A percentile compares a stretch with the other conserved stretches of the same genome.
Conservation (phyloP, 139 green algal genomes). For the Closterium sp. region DNA sequence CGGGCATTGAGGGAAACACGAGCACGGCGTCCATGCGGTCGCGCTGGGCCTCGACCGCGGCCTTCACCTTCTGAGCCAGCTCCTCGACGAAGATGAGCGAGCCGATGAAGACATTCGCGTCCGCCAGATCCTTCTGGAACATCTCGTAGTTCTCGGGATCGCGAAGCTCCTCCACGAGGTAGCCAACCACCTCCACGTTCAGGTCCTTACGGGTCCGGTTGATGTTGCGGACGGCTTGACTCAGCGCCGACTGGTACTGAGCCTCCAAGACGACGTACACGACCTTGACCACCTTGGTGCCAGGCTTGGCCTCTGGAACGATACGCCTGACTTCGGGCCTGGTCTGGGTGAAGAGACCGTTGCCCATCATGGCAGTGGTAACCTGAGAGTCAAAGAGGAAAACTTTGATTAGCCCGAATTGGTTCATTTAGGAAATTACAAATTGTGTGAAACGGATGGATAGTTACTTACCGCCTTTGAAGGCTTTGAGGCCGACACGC, state of each 20-base stretch:
- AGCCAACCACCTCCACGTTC: conserved; percentile 94
- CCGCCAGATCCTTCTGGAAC: conserved; percentile 68
- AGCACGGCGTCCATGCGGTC: conserved; percentile 90
- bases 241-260: conserved; percentile 93
- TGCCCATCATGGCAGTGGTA: conserved; percentile 24
- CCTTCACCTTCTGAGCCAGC: conserved; percentile 96
- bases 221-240: conserved; percentile 83
- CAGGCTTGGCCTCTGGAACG: conserved; percentile 41
- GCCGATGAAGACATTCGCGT: conserved; percentile 97
- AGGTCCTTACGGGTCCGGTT: conserved; percentile 82
- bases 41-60: conserved; percentile 73
- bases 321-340: conserved; percentile 83
- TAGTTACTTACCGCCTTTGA: background rate
- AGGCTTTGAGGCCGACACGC: background rate
- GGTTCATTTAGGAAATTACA: background rate
- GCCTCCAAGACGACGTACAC: conserved; percentile 98
- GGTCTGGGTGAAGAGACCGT: conserved; percentile 87
- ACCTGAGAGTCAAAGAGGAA: background rate
- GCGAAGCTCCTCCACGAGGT: conserved; percentile 97
- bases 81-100: conserved; percentile 99
- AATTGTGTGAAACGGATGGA: background rate
- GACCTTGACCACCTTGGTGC: conserved; percentile 71
- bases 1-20: conserved; percentile 98
- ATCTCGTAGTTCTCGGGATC: conserved; percentile 80
- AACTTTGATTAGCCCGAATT: background rate